phyloP scores from a whole-genome alignment of 768 basidiomycete species.

The Boletus rex-veris region DNA sequence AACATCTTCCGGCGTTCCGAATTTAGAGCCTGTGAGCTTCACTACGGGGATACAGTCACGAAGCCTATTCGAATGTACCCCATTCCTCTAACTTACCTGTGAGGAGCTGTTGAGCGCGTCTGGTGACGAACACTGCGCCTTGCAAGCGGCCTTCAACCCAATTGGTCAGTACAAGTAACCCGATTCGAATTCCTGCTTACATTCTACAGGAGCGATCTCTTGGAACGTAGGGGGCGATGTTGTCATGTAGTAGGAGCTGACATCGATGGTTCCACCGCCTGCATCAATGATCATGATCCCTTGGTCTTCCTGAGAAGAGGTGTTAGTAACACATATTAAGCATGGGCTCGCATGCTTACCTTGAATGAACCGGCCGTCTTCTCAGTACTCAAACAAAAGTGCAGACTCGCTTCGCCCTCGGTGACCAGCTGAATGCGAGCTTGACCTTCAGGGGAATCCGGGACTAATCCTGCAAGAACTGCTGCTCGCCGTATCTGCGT shows the following conservation, averaged over 20 bases:
- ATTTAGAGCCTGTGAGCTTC: constrained; percentile 40
- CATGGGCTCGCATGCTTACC: constrained; percentile 6
- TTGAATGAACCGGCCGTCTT: constrained; percentile 28
- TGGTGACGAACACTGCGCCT: constrained; percentile 51
- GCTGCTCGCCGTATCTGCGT: constrained; percentile 43
- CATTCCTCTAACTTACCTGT: constrained; percentile 26
- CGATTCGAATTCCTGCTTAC: constrained; percentile 24
- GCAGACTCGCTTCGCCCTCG: constrained; percentile 53
- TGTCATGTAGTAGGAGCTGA: constrained; percentile 51
- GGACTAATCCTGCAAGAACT: constrained; percentile 38
- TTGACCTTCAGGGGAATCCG: constrained; percentile 34
- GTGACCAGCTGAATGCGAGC: constrained; percentile 43
- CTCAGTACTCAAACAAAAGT: constrained; percentile 43
- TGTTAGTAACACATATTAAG: not conserved
- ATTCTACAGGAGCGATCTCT: constrained; percentile 47
- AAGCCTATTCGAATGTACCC: not conserved
- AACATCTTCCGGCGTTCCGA: constrained; percentile 37
- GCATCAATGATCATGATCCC: constrained; percentile 58
- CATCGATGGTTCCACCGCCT: constrained; percentile 60
- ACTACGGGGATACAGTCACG: constrained; percentile 24
- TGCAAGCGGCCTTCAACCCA: constrained; percentile 42
- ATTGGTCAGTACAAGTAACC: not conserved
- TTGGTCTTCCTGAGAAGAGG: constrained; percentile 35
- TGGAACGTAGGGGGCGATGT: constrained; percentile 35
- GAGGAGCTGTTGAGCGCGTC: constrained; percentile 40